Base-by-base conservation (phyloP, 2,329 filamentous ascomycete species). In the Aschersonia sp. region DNA sequence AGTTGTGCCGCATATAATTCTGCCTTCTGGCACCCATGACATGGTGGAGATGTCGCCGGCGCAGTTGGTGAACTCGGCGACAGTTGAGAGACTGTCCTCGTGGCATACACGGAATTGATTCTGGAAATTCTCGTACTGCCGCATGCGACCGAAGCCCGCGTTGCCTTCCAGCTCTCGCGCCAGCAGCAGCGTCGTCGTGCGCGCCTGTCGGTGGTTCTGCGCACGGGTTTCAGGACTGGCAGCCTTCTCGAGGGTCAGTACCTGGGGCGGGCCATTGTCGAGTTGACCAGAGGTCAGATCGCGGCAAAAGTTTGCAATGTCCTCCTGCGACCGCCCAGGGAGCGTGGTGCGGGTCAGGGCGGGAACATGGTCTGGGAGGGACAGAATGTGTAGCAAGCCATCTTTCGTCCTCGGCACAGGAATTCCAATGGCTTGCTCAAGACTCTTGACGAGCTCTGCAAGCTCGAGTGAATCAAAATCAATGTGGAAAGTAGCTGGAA, bases 1-100 rank as follows among this genome's bases (percentile, higher is more conserved):
- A 0, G 76, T 79, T 0, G 78, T 77, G 35, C 79, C 79, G 51
- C 76, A 79, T n/a, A 82, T 56, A 46, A 81, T 76, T 12, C 64
- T 63, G n/a, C 66, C 57, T 22, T 72, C 56, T 0, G 73, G 73
- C 0, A 75, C 64, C 79, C 79, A 83, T 14, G 67, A 68, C 45
- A 79, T 66, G 2, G 77, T 74, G 29, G 70, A 66, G 42, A 82
- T 72, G 54, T 82, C 78, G 4, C 79, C 78, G 32, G 78, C 77
- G 46, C 76, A 79, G 53, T 76, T 73, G 2, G 71, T 76, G 66
- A 76, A 82, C 54, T 79, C 72, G 3, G 70, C 65, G 31, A 70
- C 64, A 7, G 71, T 61, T 44, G 68, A 63, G 4, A 82, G 52
- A 2, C 61, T 62, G 48, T 82, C 77, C 53, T 81, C 77, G 5